Conservation (phyloP, 306 rosid genomes). For the Ceratonia siliqua region DNA sequence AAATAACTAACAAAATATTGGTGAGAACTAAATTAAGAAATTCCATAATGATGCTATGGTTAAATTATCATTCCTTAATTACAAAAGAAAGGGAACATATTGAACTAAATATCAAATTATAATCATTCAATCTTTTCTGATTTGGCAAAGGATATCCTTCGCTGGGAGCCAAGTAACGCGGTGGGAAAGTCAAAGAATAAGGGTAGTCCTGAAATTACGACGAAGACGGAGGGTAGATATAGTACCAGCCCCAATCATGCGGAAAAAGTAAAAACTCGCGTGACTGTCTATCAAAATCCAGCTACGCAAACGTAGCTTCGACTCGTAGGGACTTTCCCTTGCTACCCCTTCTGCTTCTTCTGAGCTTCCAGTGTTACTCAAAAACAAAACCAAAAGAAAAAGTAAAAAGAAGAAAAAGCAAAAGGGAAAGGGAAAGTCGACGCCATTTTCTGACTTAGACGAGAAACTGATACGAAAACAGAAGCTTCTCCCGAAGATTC, state of each 20-base stretch:
- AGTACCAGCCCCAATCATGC: not conserved
- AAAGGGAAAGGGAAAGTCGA: constrained; percentile 38
- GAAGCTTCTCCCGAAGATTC: constrained; percentile 35
- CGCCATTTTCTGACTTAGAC: constrained; percentile 23
- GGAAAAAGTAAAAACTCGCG: constrained; percentile 30
- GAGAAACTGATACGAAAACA: not conserved
- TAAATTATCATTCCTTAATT: not conserved
- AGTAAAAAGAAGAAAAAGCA: not conserved
- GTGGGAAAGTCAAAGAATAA: not conserved
- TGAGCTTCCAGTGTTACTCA: not conserved
- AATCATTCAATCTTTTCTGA: not conserved
- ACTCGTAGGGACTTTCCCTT: constrained; percentile 30
- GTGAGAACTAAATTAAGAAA: not conserved
- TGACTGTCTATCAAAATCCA: constrained; percentile 26
- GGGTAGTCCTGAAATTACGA: constrained; percentile 16
- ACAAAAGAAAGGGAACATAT: not conserved
- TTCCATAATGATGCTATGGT: not conserved
- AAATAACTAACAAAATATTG: too few relatives aligned
- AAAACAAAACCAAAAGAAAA: constrained; percentile 28
- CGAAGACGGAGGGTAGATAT: not conserved
- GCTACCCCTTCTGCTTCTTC: not conserved
- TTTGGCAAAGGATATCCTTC: not conserved
- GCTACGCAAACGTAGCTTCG: constrained; percentile 43
- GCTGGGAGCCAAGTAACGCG: too few relatives aligned
- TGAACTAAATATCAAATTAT: too few relatives aligned